Evolutionary conservation across 169 alveolate species (phyloP).

Genomic region (Eimeria acervulina): DNA sequence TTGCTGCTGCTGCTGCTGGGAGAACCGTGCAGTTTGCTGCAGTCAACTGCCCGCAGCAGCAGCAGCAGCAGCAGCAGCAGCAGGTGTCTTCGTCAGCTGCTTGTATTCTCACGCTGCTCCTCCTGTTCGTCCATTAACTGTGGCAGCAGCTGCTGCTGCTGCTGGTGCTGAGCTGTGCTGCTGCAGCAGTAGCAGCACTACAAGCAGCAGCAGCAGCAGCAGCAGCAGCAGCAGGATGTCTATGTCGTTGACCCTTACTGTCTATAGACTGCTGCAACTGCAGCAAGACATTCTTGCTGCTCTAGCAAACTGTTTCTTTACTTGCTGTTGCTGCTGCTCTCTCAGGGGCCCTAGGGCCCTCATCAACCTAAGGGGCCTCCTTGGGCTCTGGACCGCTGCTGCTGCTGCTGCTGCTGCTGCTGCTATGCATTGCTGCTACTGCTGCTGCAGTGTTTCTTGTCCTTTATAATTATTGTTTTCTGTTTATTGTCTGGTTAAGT

Average conservation of each 20-base stretch:
- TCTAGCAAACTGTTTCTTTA: background rate
- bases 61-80: conserved; percentile 4
- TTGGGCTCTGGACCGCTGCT: conserved; percentile 8
- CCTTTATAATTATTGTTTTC: background rate
- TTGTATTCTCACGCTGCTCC: background rate
- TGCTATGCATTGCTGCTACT: background rate
- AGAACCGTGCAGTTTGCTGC: background rate
- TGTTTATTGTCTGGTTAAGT: background rate
- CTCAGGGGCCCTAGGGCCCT: background rate
- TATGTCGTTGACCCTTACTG: background rate
- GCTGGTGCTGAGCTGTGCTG: background rate
- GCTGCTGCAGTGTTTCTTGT: conserved; percentile 3
- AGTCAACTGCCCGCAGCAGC: background rate
- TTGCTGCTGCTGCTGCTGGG: conserved; percentile 1
- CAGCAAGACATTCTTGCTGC: background rate
- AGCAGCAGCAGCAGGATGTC: background rate
- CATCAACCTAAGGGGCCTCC: background rate
- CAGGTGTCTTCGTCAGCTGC: background rate
- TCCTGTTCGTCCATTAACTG: background rate
- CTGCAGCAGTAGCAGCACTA: background rate
- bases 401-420: conserved; percentile 20
- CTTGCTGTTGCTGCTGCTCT: background rate
- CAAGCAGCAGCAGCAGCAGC: background rate
- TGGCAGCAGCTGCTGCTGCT: background rate
- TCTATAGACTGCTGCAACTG: background rate